A percentile compares a stretch with the other conserved stretches of the same genome.
phyloP scores from a whole-genome alignment of 177 flowering plant species.

The Tripterygium wilfordii region DNA sequence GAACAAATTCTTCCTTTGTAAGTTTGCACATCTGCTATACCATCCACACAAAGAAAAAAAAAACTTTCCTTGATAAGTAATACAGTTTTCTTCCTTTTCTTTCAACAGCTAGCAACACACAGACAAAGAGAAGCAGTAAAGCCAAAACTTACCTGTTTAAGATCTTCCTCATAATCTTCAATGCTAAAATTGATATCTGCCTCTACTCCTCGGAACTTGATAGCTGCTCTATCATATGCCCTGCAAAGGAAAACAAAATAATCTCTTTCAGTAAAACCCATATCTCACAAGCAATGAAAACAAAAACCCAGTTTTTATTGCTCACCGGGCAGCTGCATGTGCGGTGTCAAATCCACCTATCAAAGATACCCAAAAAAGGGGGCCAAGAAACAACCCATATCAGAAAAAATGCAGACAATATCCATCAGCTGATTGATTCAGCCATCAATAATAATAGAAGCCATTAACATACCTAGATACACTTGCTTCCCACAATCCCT shows the following conservation, averaged over 20 bases:
- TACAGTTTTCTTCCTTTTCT: too few species aligned
- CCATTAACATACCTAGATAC: slow-evolving; percentile 63
- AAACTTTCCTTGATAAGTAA: too few species aligned
- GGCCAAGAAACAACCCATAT: too few species aligned
- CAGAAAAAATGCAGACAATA: too few species aligned
- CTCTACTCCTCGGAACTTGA: slow-evolving; percentile 88
- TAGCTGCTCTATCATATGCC: slow-evolving; percentile 98
- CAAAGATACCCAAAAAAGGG: too few species aligned
- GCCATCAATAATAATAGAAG: background rate
- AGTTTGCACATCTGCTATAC: slow-evolving; percentile 76
- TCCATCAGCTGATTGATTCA: too few species aligned
- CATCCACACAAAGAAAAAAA: background rate
- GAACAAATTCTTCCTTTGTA: slow-evolving; percentile 95
- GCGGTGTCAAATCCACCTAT: slow-evolving; percentile 99
- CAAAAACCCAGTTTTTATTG: too few species aligned
- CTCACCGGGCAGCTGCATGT: slow-evolving; percentile 97
- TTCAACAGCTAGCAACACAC: background rate
- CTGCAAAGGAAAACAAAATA: slow-evolving; percentile 30
- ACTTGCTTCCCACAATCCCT: slow-evolving; percentile 99
- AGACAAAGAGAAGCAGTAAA: background rate
- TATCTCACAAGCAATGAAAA: too few species aligned
- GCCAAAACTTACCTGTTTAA: slow-evolving; percentile 69
- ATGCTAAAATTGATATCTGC: slow-evolving; percentile 90
- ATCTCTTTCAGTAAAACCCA: too few species aligned
- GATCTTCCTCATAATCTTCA: slow-evolving; percentile 77